Evolutionary conservation across 208 protist species (phyloP).

Genomic region (Leishmania gerbilli): DNA sequence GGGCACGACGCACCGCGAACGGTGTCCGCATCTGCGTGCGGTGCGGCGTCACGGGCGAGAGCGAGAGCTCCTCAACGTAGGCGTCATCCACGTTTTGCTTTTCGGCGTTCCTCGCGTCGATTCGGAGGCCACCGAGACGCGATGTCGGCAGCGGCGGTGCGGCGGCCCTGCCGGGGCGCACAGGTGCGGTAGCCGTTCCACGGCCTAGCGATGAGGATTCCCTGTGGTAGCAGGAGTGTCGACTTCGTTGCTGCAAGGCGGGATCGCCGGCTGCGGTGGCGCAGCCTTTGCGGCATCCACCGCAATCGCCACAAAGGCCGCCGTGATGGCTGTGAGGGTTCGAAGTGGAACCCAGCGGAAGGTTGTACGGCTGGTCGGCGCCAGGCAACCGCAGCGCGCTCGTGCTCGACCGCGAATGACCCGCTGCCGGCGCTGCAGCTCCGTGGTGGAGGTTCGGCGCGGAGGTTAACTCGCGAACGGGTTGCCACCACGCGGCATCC

Average conservation of each 20-base stretch:
- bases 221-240: neutral
- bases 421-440: neutral
- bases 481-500: conserved; percentile 45
- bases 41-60: neutral
- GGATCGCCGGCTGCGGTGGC: neutral
- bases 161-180: neutral
- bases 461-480: conserved; percentile 14
- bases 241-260: neutral
- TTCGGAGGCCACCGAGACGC: neutral
- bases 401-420: neutral
- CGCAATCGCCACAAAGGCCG: neutral
- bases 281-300: neutral
- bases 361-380: conserved; percentile 7
- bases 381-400: conserved; percentile 2
- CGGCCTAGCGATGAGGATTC: neutral
- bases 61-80: neutral
- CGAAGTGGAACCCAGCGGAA: neutral
- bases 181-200: neutral
- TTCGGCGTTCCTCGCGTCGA: neutral
- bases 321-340: neutral
- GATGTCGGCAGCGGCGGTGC: neutral
- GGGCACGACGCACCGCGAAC: neutral
- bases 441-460: neutral
- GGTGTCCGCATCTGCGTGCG: neutral
- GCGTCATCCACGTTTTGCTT: neutral